These are phyloP conservation scores for Priceomyces castillae DNA, from an alignment of 805 yeast species.

Conservation along the genomic window DNA sequence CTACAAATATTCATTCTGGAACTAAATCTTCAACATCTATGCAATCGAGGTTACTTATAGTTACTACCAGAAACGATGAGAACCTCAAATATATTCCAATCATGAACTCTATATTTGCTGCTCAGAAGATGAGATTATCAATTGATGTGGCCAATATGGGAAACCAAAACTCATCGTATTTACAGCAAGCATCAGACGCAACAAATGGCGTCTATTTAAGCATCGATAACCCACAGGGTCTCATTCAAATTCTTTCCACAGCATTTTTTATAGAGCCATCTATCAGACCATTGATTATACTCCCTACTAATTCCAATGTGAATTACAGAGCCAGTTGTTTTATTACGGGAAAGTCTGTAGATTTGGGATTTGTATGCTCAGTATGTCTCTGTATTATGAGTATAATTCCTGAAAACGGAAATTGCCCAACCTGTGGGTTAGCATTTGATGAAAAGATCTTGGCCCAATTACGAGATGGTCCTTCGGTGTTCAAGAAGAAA, in stretches of 20 bases:
- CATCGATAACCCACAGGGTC: slow-evolving; percentile 66
- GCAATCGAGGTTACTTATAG: slow-evolving; percentile 44
- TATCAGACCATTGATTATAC: slow-evolving; percentile 67
- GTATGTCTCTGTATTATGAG: slow-evolving; percentile 86
- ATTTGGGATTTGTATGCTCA: slow-evolving; percentile 91
- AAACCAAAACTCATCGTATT: slow-evolving; percentile 61
- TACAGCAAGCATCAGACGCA: slow-evolving; percentile 95
- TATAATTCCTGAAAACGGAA: slow-evolving; percentile 58
- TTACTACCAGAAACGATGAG: slow-evolving; percentile 72
- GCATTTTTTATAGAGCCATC: slow-evolving; percentile 87
- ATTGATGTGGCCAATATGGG: slow-evolving; percentile 88
- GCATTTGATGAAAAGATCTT: slow-evolving; percentile 65
- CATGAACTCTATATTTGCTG: slow-evolving; percentile 95
- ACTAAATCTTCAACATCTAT: slow-evolving; percentile 25
- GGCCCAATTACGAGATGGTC: slow-evolving; percentile 55
- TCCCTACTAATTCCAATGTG: slow-evolving; percentile 81
- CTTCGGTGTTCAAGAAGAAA: slow-evolving; percentile 47
- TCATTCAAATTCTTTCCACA: slow-evolving; percentile 76
- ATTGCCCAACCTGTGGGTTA: slow-evolving; percentile 87
- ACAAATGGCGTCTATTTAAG: slow-evolving; percentile 85
- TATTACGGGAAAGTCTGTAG: slow-evolving; percentile 84
- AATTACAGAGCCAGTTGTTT: slow-evolving; percentile 96
- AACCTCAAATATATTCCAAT: slow-evolving; percentile 84
- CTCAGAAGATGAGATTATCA: slow-evolving; percentile 86
- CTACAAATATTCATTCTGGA: slow-evolving; percentile 11